A percentile compares a stretch with the other conserved stretches of the same genome.
phyloP scores from a whole-genome alignment of 345 rosid species.

The Clausena lansium region DNA sequence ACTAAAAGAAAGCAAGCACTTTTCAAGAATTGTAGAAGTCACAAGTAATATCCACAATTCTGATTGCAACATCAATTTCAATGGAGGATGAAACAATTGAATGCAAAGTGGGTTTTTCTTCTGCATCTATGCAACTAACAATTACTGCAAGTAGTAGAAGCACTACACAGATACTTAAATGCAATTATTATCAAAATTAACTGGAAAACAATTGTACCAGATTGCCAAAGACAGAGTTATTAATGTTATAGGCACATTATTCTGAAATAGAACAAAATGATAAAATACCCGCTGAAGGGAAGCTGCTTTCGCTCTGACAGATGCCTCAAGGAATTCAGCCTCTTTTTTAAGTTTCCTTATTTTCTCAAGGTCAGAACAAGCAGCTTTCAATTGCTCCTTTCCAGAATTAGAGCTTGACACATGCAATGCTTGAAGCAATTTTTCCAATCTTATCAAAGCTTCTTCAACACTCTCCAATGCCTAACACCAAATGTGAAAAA shows the following conservation, averaged over 20 bases:
- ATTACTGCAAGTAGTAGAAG: background rate
- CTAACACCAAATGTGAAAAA: constrained; percentile 40
- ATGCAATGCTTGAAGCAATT: constrained; percentile 73
- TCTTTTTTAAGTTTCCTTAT: constrained; percentile 97
- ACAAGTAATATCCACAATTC: background rate
- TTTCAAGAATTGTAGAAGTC: background rate
- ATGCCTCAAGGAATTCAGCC: constrained; percentile 96
- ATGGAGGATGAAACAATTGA: background rate
- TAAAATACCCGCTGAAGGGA: constrained; percentile 68
- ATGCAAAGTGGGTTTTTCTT: background rate
- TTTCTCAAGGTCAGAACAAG: constrained; percentile 94
- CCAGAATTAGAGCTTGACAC: constrained; percentile 74
- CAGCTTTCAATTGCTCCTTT: constrained; percentile 86
- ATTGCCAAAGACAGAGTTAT: background rate
- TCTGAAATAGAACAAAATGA: background rate
- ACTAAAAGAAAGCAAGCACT: background rate
- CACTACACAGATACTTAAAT: background rate
- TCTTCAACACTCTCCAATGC: constrained; percentile 92
- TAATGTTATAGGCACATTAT: background rate
- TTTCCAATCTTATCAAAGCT: constrained; percentile 78
- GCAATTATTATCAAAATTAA: background rate
- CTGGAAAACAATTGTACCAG: background rate
- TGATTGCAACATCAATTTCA: background rate
- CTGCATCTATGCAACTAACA: background rate
- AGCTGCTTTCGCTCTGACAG: constrained; percentile 95